Base-by-base conservation (phyloP, 371 early-diverging fungal species). In the Mucor circinelloides region DNA sequence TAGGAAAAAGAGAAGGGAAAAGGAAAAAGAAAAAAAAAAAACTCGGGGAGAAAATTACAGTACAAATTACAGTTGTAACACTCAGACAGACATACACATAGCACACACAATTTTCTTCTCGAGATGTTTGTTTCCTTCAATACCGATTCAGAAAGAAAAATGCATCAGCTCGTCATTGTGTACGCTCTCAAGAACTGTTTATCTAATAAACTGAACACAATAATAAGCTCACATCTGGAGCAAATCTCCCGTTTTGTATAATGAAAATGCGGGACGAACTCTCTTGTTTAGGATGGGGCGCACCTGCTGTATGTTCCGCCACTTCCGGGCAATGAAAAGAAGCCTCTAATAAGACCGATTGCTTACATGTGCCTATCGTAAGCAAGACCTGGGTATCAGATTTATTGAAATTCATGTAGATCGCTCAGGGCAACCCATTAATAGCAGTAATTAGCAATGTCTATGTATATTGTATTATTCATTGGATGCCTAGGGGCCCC, bases 1-100 rank as follows among this genome's bases (percentile, higher is more conserved):
- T 32, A 46, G 58, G 42, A 50, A 42, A 58, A 28, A 58, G n/a
- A 54, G 38, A 50, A 65, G 17, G 13, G 28, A 38, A 19, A 58
- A 36, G 21, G 31, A 32, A 15, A 40, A 17, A 50, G 17, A 44
- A 57, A 10, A 34, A 30, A 46, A 34, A 58, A 65, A 57, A 25
- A 30, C 58, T 38, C 54, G 32, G 42, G 38, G 58, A 31, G 54
- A 50, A 52, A 52, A 52, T 50, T 31, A 12, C 13, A 3, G n/a
- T 40, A 21, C 23, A 40, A 58, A 44, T 42, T 36, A 32, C 19
- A 36, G 3, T 36, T 36, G 36, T 36, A 36, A 50, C 50, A 50
- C 50, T 12, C 50, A 50, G 50, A 50, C 50, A 50, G 10, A 23
- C 25, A 50, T 13, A 48, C 19, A 4, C 17, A n/a, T n/a, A n/a